These are phyloP conservation scores for Pisolithus orientalis DNA, from an alignment of 768 basidiomycete genomes.

Conservation along the genomic window DNA sequence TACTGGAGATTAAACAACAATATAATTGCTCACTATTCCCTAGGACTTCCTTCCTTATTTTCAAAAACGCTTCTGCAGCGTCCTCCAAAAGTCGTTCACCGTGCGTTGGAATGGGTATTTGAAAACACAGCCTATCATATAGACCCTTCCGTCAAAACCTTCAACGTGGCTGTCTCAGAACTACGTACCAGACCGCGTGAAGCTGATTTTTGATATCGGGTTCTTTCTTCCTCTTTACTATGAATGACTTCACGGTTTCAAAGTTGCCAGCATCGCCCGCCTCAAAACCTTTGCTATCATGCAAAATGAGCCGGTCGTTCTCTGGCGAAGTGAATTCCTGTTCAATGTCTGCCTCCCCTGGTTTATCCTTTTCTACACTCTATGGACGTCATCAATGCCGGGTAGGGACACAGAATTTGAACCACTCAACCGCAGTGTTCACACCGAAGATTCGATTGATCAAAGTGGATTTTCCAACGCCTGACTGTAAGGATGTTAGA, in stretches of 20 bases:
- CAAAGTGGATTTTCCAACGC: neutral
- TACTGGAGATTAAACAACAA: no score
- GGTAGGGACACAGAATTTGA: neutral
- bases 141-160: neutral
- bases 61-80: no score
- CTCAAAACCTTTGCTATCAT: conserved; percentile 12
- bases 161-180: no score
- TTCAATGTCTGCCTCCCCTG: conserved; percentile 5
- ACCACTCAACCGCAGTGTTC: neutral
- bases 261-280: conserved; percentile 2
- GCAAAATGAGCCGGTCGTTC: no score
- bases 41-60: no score
- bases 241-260: conserved; percentile 7
- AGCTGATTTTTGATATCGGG: conserved; percentile 2
- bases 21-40: no score
- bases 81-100: neutral
- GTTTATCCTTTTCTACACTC: neutral
- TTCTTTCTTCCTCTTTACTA: neutral
- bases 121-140: neutral
- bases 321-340: neutral
- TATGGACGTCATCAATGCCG: neutral
- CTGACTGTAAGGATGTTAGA: neutral
- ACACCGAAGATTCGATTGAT: no score
- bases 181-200: conserved; percentile 1
- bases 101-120: neutral